These are phyloP conservation scores for Penicillium canariense DNA, from an alignment of 495 filamentous ascomycete genomes.

Conservation along the genomic window DNA sequence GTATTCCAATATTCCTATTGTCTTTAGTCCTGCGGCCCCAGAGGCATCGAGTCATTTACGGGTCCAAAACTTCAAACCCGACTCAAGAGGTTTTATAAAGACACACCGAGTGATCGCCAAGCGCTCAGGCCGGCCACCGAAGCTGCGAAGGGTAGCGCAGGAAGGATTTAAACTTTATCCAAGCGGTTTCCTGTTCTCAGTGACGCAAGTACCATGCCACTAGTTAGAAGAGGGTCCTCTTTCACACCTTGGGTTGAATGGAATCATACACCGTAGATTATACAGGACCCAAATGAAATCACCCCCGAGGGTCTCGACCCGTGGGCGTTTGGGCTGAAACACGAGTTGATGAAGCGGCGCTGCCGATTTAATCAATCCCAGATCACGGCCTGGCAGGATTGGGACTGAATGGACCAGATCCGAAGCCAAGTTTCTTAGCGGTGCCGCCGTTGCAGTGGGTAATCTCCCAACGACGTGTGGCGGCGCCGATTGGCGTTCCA, in stretches of 20 bases:
- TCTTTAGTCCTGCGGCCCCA: neutral
- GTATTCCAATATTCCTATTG: neutral
- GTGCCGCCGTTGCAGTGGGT: slow-evolving; percentile 6
- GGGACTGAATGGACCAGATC: slow-evolving; percentile 13
- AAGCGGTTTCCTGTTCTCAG: too few species aligned
- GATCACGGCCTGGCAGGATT: neutral
- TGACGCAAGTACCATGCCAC: too few species aligned
- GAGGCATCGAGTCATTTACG: neutral
- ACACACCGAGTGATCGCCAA: too few species aligned
- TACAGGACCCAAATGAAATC: neutral
- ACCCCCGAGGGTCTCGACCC: neutral
- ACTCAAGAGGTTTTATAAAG: too few species aligned
- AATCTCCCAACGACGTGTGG: slow-evolving; percentile 3
- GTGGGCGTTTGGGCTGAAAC: too few species aligned
- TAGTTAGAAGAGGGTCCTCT: too few species aligned
- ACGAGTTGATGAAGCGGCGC: neutral
- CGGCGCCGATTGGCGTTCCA: slow-evolving; percentile 13
- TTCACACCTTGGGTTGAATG: neutral
- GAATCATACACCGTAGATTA: too few species aligned
- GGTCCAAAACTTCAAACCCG: neutral
- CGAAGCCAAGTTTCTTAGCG: slow-evolving; percentile 32
- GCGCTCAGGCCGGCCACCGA: too few species aligned
- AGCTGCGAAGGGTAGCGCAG: too few species aligned
- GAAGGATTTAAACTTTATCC: too few species aligned
- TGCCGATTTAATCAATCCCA: neutral